Percentiles rank a stretch among this genome's conserved stretches.
Conservation (phyloP, 2,329 filamentous ascomycete species). For the Phyllosticta capitalensis region DNA sequence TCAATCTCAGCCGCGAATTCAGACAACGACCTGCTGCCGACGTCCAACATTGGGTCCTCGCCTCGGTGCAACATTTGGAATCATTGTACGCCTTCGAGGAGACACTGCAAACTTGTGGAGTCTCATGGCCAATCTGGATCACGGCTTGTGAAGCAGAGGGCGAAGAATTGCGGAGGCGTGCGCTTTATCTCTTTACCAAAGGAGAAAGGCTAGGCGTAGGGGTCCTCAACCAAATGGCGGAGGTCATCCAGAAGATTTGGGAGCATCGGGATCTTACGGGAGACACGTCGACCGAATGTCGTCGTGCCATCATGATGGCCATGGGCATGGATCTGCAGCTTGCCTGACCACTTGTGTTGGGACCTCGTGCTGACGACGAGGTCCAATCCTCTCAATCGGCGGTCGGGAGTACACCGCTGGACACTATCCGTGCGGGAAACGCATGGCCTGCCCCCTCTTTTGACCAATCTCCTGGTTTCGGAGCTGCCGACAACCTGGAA, state of each 20-base stretch:
- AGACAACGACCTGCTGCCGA: background rate
- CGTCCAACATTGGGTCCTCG: slow-evolving; percentile 1
- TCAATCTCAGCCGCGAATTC: slow-evolving; percentile 8
- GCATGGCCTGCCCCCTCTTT: background rate
- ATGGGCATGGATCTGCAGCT: slow-evolving; percentile 9
- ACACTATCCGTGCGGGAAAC: background rate
- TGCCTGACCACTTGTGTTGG: slow-evolving; percentile 1
- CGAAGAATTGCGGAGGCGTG: background rate
- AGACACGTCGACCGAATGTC: background rate
- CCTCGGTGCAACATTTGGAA: background rate
- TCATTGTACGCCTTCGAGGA: slow-evolving; percentile 6
- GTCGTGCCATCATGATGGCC: slow-evolving; percentile 6
- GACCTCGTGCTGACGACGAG: background rate
- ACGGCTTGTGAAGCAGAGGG: slow-evolving; percentile 7
- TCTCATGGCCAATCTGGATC: slow-evolving; percentile 6
- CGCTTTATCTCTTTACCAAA: background rate
- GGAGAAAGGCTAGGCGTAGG: slow-evolving; percentile 1
- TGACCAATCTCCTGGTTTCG: background rate
- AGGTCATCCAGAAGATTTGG: slow-evolving; percentile 1
- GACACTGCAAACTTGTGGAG: slow-evolving; percentile 1
- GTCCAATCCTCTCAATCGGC: background rate
- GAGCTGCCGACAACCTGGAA: background rate
- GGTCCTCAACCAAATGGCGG: slow-evolving; percentile 3
- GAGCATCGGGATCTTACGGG: background rate
- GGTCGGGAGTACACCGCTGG: background rate